Evolutionary conservation across 495 filamentous ascomycete species (phyloP).

Genomic region (Clohesyomyces aquaticus): DNA sequence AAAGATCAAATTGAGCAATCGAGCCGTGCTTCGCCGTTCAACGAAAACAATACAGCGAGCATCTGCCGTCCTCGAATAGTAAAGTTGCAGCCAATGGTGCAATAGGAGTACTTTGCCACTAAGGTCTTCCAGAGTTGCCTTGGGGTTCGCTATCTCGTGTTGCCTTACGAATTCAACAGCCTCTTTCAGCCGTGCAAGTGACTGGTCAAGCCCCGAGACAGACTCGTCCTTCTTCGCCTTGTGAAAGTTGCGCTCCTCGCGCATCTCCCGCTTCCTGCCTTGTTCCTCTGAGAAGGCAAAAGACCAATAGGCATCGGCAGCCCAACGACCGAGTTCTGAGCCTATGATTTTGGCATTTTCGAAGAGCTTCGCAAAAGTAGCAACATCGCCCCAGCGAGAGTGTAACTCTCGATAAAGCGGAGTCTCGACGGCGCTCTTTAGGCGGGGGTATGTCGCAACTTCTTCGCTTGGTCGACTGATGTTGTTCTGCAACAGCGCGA

Average conservation of each 20-base stretch:
- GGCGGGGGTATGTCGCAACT: slow-evolving; percentile 59
- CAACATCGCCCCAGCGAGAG: slow-evolving; percentile 59
- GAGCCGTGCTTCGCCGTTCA: slow-evolving; percentile 74
- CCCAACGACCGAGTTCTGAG: slow-evolving; percentile 81
- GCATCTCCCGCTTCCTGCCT: slow-evolving; percentile 62
- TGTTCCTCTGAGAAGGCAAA: slow-evolving; percentile 71
- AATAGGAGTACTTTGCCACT: slow-evolving; percentile 77
- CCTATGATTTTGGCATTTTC: slow-evolving; percentile 59
- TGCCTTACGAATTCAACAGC: slow-evolving; percentile 61
- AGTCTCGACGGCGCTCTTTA: slow-evolving; percentile 63
- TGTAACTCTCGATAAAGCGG: slow-evolving; percentile 63
- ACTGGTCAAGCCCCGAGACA: slow-evolving; percentile 53
- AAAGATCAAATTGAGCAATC: slow-evolving; percentile 69
- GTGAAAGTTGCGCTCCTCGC: slow-evolving; percentile 54
- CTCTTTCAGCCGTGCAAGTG: slow-evolving; percentile 60
- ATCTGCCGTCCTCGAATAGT: slow-evolving; percentile 60
- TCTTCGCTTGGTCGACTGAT: slow-evolving; percentile 65
- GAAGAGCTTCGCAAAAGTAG: slow-evolving; percentile 63
- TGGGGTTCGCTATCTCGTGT: slow-evolving; percentile 54
- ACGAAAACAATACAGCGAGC: slow-evolving; percentile 90
- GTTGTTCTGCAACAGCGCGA: slow-evolving; percentile 61
- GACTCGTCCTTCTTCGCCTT: slow-evolving; percentile 36
- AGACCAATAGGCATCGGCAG: slow-evolving; percentile 79
- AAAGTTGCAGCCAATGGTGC: slow-evolving; percentile 56
- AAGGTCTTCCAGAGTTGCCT: slow-evolving; percentile 50